phyloP scores from a whole-genome alignment of 2,329 filamentous ascomycete genomes.

The Fusarium metavorans region DNA sequence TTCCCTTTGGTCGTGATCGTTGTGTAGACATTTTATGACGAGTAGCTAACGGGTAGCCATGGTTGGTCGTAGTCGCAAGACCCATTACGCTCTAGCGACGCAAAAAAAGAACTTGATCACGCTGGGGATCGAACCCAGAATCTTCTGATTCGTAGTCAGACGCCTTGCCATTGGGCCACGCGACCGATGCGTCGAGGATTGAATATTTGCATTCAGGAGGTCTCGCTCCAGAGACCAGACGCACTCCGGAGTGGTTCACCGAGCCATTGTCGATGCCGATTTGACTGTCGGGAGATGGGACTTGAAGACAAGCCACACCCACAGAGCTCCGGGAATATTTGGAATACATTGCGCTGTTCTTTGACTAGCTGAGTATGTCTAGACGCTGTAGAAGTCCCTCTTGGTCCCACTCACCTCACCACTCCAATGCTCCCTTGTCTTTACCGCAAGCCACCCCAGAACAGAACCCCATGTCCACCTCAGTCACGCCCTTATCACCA shows the following conservation, averaged over 20 bases:
- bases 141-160: constrained; percentile 52
- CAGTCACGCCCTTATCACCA: background rate
- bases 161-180: constrained; percentile 50
- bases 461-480: background rate
- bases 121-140: constrained; percentile 48
- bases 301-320: background rate
- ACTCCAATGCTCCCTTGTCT: background rate
- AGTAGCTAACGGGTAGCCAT: background rate
- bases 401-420: background rate
- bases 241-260: background rate
- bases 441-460: background rate
- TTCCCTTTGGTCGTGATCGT: too few species aligned
- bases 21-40: background rate
- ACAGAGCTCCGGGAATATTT: too few species aligned
- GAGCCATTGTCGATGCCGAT: too few species aligned
- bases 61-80: background rate
- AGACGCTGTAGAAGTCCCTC: background rate
- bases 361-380: background rate
- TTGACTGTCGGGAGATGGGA: background rate
- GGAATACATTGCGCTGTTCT: too few species aligned
- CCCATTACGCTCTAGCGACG: background rate
- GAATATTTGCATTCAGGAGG: background rate
- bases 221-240: background rate
- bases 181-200: constrained; percentile 5
- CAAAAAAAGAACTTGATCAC: constrained; percentile 24